These are phyloP conservation scores for Talaromyces sp. DNA, from an alignment of 2,329 filamentous ascomycete genomes.

Conservation along the genomic window DNA sequence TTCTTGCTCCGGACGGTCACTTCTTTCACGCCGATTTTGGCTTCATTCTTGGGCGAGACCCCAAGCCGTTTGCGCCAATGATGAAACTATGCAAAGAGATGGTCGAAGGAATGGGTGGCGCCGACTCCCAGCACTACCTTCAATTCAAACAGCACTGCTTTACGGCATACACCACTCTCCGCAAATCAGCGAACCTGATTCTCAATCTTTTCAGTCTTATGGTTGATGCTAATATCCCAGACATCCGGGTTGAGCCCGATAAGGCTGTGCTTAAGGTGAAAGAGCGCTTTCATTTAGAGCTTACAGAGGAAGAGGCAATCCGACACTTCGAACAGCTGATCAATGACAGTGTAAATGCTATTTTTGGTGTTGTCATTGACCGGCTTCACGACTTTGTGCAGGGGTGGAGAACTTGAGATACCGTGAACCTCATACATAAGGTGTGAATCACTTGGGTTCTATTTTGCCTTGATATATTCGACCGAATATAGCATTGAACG, in stretches of 20 bases:
- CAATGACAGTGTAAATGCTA: conserved; percentile 80
- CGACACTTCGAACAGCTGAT: conserved; percentile 83
- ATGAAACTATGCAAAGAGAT: conserved; percentile 98
- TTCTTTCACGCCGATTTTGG: conserved; percentile 99
- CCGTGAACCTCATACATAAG: not conserved
- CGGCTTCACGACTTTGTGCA: conserved; percentile 90
- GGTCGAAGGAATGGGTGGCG: conserved; percentile 96
- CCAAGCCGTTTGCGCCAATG: conserved; percentile 91
- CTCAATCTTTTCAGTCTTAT: conserved; percentile 94
- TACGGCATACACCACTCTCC: conserved; percentile 82
- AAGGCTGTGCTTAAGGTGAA: conserved; percentile 93
- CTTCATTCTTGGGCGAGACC: conserved; percentile 93
- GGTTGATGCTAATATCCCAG: conserved; percentile 95
- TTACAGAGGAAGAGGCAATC: conserved; percentile 88
- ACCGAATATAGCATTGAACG: not conserved
- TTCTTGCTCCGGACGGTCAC: conserved; percentile 81
- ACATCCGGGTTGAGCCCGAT: conserved; percentile 86
- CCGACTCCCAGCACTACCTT: conserved; percentile 71
- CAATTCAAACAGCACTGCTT: conserved; percentile 95
- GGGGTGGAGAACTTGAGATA: conserved; percentile 65
- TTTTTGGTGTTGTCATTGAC: conserved; percentile 92
- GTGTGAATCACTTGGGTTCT: not conserved
- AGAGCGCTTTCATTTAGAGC: conserved; percentile 86
- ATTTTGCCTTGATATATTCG: not conserved
- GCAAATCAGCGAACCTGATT: conserved; percentile 85